A percentile compares a stretch with the other conserved stretches of the same genome.
Conservation (phyloP, 2,329 filamentous ascomycete genomes). For the Penicillium sp. region DNA sequence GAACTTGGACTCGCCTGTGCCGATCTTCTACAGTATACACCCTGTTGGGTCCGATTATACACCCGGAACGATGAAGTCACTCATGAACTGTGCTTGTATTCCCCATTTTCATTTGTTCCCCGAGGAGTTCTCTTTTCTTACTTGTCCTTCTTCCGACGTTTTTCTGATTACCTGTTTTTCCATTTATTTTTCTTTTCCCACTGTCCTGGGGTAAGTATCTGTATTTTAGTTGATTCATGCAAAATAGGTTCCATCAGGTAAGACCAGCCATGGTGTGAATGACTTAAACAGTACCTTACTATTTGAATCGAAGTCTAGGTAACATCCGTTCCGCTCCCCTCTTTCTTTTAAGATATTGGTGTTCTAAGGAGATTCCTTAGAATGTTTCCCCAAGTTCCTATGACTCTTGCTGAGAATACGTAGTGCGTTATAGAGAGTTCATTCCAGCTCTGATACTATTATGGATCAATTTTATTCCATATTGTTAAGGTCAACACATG, state of each 20-base stretch:
- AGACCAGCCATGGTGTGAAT: constrained; percentile 46
- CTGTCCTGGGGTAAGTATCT: constrained; percentile 42
- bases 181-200: constrained; percentile 28
- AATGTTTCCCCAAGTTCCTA: no score
- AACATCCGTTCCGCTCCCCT: not conserved
- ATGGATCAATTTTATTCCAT: not conserved
- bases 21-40: not conserved
- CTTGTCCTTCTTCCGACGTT: constrained; percentile 20
- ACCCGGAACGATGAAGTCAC: constrained; percentile 3
- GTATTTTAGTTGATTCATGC: constrained; percentile 40
- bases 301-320: constrained; percentile 11
- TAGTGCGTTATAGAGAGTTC: no score
- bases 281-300: constrained; percentile 25
- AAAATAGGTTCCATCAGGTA: constrained; percentile 35
- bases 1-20: not conserved
- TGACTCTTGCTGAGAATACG: no score
- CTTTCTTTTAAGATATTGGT: not conserved
- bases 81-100: constrained; percentile 22
- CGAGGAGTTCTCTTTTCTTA: constrained; percentile 27
- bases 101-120: constrained; percentile 27
- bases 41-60: constrained; percentile 1
- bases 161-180: constrained; percentile 34
- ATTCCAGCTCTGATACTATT: not conserved
- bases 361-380: not conserved
- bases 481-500: not conserved